Evolutionary conservation across 1,284 basidiomycete genomes (phyloP).

Genomic region (Boletellus deceptivus): DNA sequence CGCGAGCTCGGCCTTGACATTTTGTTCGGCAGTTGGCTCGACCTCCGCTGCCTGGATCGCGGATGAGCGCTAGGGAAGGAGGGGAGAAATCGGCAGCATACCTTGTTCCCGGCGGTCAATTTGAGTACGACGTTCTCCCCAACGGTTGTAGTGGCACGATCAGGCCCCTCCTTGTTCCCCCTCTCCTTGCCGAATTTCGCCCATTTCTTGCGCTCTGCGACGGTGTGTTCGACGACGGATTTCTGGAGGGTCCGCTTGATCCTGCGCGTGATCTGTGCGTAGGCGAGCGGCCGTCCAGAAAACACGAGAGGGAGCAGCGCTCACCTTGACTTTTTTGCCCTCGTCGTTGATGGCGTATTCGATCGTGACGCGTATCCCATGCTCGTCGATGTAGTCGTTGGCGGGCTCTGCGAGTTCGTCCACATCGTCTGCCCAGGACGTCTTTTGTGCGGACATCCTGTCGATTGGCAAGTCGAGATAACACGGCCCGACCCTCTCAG

Average conservation of each 20-base stretch:
- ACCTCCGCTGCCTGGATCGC: slow-evolving; percentile 50
- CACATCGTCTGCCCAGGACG: slow-evolving; percentile 82
- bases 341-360: slow-evolving; percentile 89
- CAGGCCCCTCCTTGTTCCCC: slow-evolving; percentile 86
- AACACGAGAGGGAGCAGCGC: background rate
- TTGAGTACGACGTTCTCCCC: slow-evolving; percentile 90
- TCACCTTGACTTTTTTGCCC: slow-evolving; percentile 92
- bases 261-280: slow-evolving; percentile 73
- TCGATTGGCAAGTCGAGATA: slow-evolving; percentile 3
- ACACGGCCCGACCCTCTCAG: no score
- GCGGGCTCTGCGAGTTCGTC: slow-evolving; percentile 63
- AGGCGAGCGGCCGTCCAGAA: slow-evolving; percentile 4
- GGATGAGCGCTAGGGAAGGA: background rate
- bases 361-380: slow-evolving; percentile 84
- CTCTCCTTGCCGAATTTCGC: slow-evolving; percentile 93
- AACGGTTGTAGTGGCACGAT: slow-evolving; percentile 93
- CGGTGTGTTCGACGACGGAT: slow-evolving; percentile 89
- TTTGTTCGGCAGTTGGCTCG: slow-evolving; percentile 71
- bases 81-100: slow-evolving; percentile 29
- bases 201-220: slow-evolving; percentile 94
- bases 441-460: slow-evolving; percentile 45
- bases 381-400: slow-evolving; percentile 78
- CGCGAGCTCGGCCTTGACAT: slow-evolving; percentile 67
- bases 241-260: slow-evolving; percentile 89
- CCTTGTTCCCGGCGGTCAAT: slow-evolving; percentile 83